These are phyloP conservation scores for Berberis vulgaris DNA, from an alignment of 164 flowering plant species.

Conservation along the genomic window DNA sequence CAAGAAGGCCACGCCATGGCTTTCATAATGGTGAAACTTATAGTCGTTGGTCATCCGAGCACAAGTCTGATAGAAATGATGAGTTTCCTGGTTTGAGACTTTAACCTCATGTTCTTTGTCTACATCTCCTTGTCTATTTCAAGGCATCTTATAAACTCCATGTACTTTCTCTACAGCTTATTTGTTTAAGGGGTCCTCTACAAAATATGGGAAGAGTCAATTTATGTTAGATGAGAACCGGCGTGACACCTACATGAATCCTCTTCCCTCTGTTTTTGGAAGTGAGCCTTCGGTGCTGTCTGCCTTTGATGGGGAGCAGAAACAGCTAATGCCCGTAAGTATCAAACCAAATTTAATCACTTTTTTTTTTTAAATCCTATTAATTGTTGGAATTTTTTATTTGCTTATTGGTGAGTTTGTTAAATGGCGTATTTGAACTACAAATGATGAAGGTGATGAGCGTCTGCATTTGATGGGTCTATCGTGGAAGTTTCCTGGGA, in stretches of 20 bases:
- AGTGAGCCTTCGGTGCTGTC: conserved; percentile 30
- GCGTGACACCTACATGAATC: conserved; percentile 52
- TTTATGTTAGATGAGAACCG: conserved; percentile 48
- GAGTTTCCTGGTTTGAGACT: conserved; percentile 37
- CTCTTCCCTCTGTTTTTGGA: conserved; percentile 21
- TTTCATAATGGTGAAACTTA: conserved; percentile 24
- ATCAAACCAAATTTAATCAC: background rate
- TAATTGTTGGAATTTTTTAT: background rate
- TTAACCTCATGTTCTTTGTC: background rate
- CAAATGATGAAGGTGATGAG: no score
- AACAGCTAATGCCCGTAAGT: conserved; percentile 66
- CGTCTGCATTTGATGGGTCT: background rate
- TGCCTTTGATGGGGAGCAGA: conserved; percentile 51
- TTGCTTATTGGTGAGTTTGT: background rate
- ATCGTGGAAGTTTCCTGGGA: background rate
- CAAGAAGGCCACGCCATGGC: conserved; percentile 18
- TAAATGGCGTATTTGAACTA: background rate
- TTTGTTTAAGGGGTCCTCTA: conserved; percentile 24
- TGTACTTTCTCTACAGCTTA: conserved; percentile 26
- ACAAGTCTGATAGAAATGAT: conserved; percentile 31
- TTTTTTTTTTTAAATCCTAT: background rate
- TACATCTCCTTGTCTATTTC: background rate
- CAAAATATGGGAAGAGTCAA: conserved; percentile 46
- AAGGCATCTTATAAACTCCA: background rate
- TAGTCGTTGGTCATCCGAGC: conserved; percentile 27